Evolutionary conservation across 441 rosid genomes (phyloP).

Genomic region (Biscutella laevigata): DNA sequence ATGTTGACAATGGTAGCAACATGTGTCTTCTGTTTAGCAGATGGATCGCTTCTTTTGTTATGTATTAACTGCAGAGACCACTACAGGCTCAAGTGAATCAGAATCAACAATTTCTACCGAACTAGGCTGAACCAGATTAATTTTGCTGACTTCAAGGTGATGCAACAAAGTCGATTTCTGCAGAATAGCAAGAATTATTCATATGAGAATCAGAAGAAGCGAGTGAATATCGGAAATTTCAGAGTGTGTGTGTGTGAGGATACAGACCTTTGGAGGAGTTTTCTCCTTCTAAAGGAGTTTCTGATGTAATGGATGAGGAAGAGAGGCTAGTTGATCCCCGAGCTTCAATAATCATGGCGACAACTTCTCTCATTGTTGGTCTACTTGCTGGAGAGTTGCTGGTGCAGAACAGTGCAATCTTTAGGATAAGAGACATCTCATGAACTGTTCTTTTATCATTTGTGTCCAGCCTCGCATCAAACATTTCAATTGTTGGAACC

Average conservation of each 20-base stretch:
- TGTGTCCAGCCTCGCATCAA: constrained; percentile 36
- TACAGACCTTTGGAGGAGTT: constrained; percentile 26
- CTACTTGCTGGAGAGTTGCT: constrained; percentile 39
- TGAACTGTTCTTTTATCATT: constrained; percentile 27
- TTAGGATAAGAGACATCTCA: constrained; percentile 43
- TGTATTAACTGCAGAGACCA: constrained; percentile 7
- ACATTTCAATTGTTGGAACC: constrained; percentile 31
- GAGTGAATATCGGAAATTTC: neutral
- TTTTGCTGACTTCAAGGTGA: constrained; percentile 19
- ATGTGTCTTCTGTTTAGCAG: too few species aligned
- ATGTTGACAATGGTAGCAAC: too few species aligned
- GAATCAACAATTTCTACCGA: neutral
- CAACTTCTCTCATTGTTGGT: constrained; percentile 52
- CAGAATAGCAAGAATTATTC: neutral
- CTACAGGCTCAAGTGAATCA: neutral
- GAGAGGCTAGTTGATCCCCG: constrained; percentile 25
- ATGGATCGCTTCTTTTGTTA: too few species aligned
- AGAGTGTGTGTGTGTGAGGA: neutral
- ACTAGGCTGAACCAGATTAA: neutral
- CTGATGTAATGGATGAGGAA: constrained; percentile 34
- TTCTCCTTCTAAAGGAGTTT: constrained; percentile 30
- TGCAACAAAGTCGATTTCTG: constrained; percentile 24
- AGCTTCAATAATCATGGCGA: constrained; percentile 46
- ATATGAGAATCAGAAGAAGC: neutral
- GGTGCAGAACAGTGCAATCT: constrained; percentile 54